Percentiles rank a stretch among this genome's conserved stretches.
These are phyloP conservation scores for Syncephalis plumigaleata DNA, from an alignment of 371 early-diverging fungal species.

Conservation along the genomic window DNA sequence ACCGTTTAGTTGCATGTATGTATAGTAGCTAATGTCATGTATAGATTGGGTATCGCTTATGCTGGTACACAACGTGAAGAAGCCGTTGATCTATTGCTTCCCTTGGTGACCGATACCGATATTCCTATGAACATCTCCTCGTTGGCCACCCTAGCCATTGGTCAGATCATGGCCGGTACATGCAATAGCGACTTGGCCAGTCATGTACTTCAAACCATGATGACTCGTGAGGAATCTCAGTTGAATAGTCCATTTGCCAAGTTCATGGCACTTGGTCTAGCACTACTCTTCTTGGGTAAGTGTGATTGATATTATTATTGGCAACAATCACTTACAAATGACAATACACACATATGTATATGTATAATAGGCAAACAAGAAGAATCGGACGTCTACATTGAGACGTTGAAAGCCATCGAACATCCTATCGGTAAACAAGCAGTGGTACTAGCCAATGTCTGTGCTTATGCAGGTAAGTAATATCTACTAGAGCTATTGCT, in stretches of 20 bases:
- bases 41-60: conserved; percentile 83
- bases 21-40: not conserved
- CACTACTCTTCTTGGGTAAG: conserved; percentile 57
- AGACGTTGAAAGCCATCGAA: conserved; percentile 87
- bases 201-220: conserved; percentile 84
- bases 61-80: conserved; percentile 82
- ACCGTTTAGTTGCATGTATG: not conserved
- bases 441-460: conserved; percentile 69
- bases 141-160: conserved; percentile 79
- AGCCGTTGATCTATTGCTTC: conserved; percentile 61
- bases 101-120: conserved; percentile 68
- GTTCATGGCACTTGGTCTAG: conserved; percentile 87
- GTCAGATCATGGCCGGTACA: conserved; percentile 80
- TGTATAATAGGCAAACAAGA: conserved; percentile 57
- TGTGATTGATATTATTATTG: conserved; percentile 1
- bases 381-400: conserved; percentile 74
- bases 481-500: not conserved
- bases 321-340: not conserved
- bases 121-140: conserved; percentile 79
- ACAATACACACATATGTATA: not conserved
- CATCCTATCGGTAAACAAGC: conserved; percentile 81
- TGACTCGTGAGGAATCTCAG: conserved; percentile 76
- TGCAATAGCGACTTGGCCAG: conserved; percentile 85
- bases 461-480: conserved; percentile 72
- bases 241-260: conserved; percentile 68